A percentile compares a stretch with the other conserved stretches of the same genome.
Conservation (phyloP, 2,329 filamentous ascomycete genomes). For the Trichoderma sp. region DNA sequence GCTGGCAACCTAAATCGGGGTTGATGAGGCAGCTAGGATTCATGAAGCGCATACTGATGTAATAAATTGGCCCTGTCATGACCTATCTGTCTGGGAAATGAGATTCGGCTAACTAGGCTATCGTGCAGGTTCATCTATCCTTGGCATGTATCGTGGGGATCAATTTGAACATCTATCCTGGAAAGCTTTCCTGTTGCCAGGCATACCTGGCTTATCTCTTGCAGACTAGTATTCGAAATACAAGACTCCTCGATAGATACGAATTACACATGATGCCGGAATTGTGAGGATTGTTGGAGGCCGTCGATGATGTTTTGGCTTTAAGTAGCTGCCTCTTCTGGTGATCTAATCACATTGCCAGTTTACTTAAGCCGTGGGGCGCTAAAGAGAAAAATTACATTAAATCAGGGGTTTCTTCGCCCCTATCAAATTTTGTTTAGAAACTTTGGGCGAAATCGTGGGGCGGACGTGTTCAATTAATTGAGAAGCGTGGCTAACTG, state of each 20-base stretch:
- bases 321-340: background rate
- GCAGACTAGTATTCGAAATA: background rate
- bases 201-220: background rate
- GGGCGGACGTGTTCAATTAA: background rate
- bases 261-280: background rate
- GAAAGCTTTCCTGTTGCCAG: background rate
- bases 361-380: background rate
- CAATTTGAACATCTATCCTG: too few species aligned
- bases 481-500: background rate
- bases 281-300: background rate
- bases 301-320: background rate
- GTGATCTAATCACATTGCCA: background rate
- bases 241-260: too few species aligned
- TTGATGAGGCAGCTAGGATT: background rate
- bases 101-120: background rate
- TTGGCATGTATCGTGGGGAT: too few species aligned
- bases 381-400: background rate
- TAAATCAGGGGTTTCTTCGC: background rate
- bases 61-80: background rate
- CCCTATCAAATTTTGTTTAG: background rate
- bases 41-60: background rate
- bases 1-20: background rate
- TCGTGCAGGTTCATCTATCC: background rate
- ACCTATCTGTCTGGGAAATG: background rate
- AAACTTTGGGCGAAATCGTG: background rate